Conservation (phyloP, 1,284 basidiomycete species). For the Ceratobasidium papillatum region DNA sequence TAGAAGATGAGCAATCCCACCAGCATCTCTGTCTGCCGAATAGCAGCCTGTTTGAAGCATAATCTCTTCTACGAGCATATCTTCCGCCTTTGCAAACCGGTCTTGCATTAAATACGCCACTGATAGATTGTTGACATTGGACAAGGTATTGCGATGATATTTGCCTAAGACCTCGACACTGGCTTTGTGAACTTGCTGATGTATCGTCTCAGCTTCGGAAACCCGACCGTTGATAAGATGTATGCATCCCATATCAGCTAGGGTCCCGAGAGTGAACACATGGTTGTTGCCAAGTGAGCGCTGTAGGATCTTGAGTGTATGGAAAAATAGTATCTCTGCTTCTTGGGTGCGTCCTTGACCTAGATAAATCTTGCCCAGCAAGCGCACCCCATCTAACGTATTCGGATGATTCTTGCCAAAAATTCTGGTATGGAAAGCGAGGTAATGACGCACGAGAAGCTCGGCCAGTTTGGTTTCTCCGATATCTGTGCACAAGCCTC, state of each 20-base stretch:
- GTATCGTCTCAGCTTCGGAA: background rate
- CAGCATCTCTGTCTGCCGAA: background rate
- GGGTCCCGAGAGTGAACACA: background rate
- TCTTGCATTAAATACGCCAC: background rate
- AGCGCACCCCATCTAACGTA: background rate
- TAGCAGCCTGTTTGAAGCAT: background rate
- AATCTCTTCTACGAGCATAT: background rate
- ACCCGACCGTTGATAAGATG: background rate
- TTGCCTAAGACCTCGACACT: background rate
- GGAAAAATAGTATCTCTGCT: background rate
- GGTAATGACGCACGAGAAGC: background rate
- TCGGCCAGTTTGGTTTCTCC: background rate
- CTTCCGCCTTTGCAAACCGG: background rate
- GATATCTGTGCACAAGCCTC: background rate
- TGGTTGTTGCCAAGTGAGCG: background rate
- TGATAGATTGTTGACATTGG: background rate
- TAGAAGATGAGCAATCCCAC: background rate
- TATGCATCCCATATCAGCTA: background rate
- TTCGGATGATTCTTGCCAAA: constrained; percentile 23
- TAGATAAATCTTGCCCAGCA: background rate
- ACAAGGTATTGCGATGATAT: background rate
- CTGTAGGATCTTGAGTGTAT: background rate
- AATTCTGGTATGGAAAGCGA: background rate
- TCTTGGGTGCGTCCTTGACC: background rate
- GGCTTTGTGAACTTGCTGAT: background rate